Evolutionary conservation across 306 rosid genomes (phyloP).

Genomic region (Citrullus colocynthis): DNA sequence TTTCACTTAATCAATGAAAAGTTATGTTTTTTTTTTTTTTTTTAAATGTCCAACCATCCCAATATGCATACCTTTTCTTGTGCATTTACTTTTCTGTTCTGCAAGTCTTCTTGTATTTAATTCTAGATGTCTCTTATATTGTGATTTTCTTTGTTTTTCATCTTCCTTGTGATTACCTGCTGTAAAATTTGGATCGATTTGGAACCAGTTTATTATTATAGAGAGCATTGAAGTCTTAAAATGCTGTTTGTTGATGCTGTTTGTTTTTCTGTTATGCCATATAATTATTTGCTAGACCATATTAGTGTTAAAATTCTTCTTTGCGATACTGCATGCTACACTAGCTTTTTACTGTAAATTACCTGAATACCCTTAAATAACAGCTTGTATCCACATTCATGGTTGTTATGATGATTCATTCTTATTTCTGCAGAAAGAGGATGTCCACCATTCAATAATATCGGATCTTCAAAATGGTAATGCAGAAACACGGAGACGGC

Average conservation of each 20-base stretch:
- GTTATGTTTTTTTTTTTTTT: too few relatives aligned
- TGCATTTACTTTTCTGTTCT: too few relatives aligned
- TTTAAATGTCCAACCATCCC: too few relatives aligned
- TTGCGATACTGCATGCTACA: neutral
- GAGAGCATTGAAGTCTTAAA: neutral
- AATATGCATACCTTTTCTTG: too few relatives aligned
- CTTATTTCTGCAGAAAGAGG: conserved; percentile 66
- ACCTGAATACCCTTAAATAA: neutral
- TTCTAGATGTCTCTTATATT: too few relatives aligned
- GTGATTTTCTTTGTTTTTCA: too few relatives aligned
- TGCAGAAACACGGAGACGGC: conserved; percentile 92
- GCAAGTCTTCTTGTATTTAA: too few relatives aligned
- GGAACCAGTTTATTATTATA: neutral
- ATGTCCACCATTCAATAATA: conserved; percentile 94
- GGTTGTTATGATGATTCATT: conserved; percentile 13
- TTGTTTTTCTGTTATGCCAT: neutral
- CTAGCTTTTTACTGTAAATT: neutral
- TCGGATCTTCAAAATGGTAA: conserved; percentile 98
- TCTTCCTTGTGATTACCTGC: too few relatives aligned
- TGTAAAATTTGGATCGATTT: neutral
- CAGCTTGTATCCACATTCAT: neutral
- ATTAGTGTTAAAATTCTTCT: neutral
- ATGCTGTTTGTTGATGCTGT: neutral
- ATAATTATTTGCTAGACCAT: neutral
- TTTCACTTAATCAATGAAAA: too few relatives aligned